phyloP scores from a whole-genome alignment of 306 rosid genomes.

The Carpinus fangiana region DNA sequence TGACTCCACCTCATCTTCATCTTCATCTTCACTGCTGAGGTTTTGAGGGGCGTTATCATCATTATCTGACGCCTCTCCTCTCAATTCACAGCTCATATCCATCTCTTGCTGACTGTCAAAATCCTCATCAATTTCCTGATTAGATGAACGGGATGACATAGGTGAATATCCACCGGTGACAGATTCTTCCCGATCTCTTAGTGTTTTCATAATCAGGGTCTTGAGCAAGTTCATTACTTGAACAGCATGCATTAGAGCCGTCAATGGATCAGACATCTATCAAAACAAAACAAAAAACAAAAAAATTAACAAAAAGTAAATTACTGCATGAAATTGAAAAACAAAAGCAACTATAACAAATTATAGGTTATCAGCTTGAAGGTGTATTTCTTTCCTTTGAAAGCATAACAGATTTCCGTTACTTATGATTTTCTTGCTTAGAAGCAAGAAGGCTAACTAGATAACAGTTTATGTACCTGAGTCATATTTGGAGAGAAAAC shows the following conservation, averaged over 20 bases:
- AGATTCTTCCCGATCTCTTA: conserved; percentile 75
- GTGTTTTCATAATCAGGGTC: conserved; percentile 74
- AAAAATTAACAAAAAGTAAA: not conserved
- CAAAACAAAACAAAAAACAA: conserved; percentile 15
- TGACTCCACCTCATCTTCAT: conserved; percentile 47
- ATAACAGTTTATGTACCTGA: conserved; percentile 43
- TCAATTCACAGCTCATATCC: conserved; percentile 63
- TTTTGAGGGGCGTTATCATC: conserved; percentile 45
- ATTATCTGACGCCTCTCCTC: conserved; percentile 49
- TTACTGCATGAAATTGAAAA: not conserved
- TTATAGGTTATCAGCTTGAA: not conserved
- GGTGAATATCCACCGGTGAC: conserved; percentile 67
- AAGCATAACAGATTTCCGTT: not conserved
- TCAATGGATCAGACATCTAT: conserved; percentile 98
- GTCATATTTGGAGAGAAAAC: conserved; percentile 99
- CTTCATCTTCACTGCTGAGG: conserved; percentile 57
- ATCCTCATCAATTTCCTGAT: conserved; percentile 62
- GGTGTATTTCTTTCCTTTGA: not conserved
- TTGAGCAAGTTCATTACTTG: conserved; percentile 98
- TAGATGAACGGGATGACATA: conserved; percentile 69
- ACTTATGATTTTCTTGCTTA: not conserved
- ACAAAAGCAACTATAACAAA: not conserved
- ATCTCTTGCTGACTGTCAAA: conserved; percentile 66
- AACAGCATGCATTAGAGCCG: conserved; percentile 98
- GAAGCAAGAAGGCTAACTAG: not conserved